Base-by-base conservation (phyloP, 495 filamentous ascomycete species). In the Neurospora pannonica region DNA sequence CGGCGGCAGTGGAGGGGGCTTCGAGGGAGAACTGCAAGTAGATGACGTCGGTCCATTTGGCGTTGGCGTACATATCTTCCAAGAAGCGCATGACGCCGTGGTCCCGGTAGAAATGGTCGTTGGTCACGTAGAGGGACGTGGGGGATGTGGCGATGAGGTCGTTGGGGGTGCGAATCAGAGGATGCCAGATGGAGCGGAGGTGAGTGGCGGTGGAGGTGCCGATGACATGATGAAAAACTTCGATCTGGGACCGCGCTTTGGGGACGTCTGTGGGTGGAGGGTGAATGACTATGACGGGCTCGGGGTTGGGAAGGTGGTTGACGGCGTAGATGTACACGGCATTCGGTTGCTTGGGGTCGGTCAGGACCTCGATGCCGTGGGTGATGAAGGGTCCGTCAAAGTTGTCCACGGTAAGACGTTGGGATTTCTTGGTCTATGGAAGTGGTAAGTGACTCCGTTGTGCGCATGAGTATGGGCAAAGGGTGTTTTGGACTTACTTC, bases 291-390 rank as follows among this genome's bases (percentile, higher is more conserved):
- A 67, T 34, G 3, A 67, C 54, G 70, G 1, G 60, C 0, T 78
- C 77, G 2, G 78, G 76, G 11, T 86, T 75, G 34, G 86, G 78
- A 5, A 79, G 71, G 67, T 92, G 89, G 74, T 92, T 92, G 67
- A 91, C 78, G 9, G 86, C 89, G 72, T 87, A 88, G 75, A 91
- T 88, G 78, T 89, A 91, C 10, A 90, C 86, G 0, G 88, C 85
- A 1, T 81, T 74, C 2, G 80, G 72, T 28, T 82, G 77, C 11
- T 82, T 77, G 0, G 82, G 84, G 38, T 89, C 85, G 0, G 77
- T 79, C 46, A 89, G 84, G 5, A 92, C 83, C 70, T 88, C 87
- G 72, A 92, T 88, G 10, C 90, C 90, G 74, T 91, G 90, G 0
- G 89, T 89, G 9, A 88, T 76, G 69, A 92, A 89, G 0, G 87